Conservation (phyloP, 2,329 filamentous ascomycete genomes). For the Venturiaceae sp. region DNA sequence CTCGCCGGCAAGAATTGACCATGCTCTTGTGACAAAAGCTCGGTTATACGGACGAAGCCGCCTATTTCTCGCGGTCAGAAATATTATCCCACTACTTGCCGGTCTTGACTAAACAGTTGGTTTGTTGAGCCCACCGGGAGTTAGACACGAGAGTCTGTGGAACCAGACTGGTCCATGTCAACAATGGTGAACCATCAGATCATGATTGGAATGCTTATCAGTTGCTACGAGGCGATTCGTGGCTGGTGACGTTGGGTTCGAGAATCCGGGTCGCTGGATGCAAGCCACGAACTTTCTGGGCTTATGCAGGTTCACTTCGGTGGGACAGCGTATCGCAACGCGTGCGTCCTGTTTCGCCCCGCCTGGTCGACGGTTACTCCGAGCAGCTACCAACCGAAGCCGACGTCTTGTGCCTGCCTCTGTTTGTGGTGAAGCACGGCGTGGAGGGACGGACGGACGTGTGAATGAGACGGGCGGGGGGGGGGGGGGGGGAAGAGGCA, state of each 20-base stretch:
- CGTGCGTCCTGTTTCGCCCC: background rate
- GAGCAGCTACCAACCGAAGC: background rate
- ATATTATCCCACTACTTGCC: background rate
- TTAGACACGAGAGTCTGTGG: background rate
- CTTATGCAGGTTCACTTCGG: background rate
- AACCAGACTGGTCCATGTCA: background rate
- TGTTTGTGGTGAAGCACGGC: background rate
- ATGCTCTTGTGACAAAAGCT: background rate
- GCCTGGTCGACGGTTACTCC: background rate
- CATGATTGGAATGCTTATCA: background rate
- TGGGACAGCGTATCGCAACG: background rate
- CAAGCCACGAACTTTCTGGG: background rate
- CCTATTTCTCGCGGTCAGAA: background rate
- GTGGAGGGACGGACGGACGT: background rate
- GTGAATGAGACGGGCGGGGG: background rate
- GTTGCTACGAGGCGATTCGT: background rate
- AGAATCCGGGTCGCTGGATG: background rate
- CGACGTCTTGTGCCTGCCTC: background rate
- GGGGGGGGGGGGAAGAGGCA: background rate
- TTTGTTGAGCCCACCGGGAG: background rate
- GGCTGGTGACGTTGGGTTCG: background rate
- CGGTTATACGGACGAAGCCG: background rate
- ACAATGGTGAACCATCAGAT: background rate
- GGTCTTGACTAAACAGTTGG: background rate
- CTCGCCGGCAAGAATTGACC: background rate